Evolutionary conservation across 805 yeast genomes (phyloP).

Genomic region (Kuraishia cidri): DNA sequence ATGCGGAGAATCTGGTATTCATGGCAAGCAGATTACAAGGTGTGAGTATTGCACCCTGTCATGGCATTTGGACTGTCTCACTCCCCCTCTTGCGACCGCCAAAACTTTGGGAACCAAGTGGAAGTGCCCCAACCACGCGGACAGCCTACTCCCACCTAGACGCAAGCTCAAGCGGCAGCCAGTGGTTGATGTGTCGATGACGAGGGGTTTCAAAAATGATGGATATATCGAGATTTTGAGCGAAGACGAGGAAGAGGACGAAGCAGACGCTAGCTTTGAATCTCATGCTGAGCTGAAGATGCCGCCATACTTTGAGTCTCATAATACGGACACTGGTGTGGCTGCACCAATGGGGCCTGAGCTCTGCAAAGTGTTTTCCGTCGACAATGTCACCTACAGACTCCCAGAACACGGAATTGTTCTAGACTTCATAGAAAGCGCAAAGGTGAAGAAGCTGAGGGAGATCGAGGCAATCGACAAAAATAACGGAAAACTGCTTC

Average conservation of each 20-base stretch:
- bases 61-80: slow-evolving; percentile 87
- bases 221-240: slow-evolving; percentile 51
- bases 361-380: slow-evolving; percentile 9
- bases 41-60: slow-evolving; percentile 80
- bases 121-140: slow-evolving; percentile 88
- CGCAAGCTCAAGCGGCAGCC: slow-evolving; percentile 44
- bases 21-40: slow-evolving; percentile 45
- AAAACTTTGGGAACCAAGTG: slow-evolving; percentile 74
- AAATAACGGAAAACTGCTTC: slow-evolving; percentile 21
- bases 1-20: slow-evolving; percentile 65
- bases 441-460: slow-evolving; percentile 26
- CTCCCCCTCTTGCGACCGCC: slow-evolving; percentile 64
- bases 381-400: slow-evolving; percentile 43
- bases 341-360: slow-evolving; percentile 10
- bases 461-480: slow-evolving; percentile 21
- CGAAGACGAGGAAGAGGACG: slow-evolving; percentile 27
- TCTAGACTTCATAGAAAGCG: slow-evolving; percentile 57
- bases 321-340: slow-evolving; percentile 23
- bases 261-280: slow-evolving; percentile 12
- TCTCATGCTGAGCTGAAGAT: slow-evolving; percentile 18
- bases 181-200: slow-evolving; percentile 43
- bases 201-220: slow-evolving; percentile 41
- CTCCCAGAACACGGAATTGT: slow-evolving; percentile 62
- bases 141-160: slow-evolving; percentile 29
- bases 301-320: slow-evolving; percentile 25